Evolutionary conservation across 2,329 filamentous ascomycete species (phyloP).

Genomic region (Colletotrichum liaoningense): DNA sequence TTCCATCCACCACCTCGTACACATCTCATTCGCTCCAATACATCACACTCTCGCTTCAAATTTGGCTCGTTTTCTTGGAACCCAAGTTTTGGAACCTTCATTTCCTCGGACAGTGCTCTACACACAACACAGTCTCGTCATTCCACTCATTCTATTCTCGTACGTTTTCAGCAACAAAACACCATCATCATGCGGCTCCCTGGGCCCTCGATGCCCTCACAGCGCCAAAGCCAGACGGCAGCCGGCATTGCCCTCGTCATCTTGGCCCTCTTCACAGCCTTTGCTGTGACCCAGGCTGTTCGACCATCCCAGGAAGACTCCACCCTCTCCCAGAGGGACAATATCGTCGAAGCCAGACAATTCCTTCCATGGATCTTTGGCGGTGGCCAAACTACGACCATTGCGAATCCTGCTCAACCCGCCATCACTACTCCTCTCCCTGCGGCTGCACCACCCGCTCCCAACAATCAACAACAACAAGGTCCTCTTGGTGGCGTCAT

Average conservation of each 20-base stretch:
- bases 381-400: not conserved
- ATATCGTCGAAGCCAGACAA: conserved; percentile 9
- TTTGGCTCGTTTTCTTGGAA: conserved; percentile 36
- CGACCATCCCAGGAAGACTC: not conserved
- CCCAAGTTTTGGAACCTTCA: conserved; percentile 31
- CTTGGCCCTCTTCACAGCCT: conserved; percentile 8
- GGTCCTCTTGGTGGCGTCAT: conserved; percentile 2
- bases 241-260: conserved; percentile 7
- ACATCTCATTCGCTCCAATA: conserved; percentile 13
- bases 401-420: not conserved
- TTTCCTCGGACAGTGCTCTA: conserved; percentile 22
- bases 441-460: not conserved
- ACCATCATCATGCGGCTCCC: conserved; percentile 19
- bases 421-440: conserved; percentile 10
- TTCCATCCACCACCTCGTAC: not conserved
- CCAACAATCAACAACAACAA: not conserved
- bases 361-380: conserved; percentile 20
- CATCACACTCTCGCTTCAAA: conserved; percentile 30
- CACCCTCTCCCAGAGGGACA: not conserved
- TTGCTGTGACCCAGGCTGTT: conserved; percentile 8
- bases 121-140: conserved; percentile 9
- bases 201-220: not conserved
- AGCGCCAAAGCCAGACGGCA: not conserved
- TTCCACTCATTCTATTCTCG: conserved; percentile 17
- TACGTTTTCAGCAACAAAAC: not conserved